phyloP scores from a whole-genome alignment of 306 rosid species.

The Styphnolobium japonicum region DNA sequence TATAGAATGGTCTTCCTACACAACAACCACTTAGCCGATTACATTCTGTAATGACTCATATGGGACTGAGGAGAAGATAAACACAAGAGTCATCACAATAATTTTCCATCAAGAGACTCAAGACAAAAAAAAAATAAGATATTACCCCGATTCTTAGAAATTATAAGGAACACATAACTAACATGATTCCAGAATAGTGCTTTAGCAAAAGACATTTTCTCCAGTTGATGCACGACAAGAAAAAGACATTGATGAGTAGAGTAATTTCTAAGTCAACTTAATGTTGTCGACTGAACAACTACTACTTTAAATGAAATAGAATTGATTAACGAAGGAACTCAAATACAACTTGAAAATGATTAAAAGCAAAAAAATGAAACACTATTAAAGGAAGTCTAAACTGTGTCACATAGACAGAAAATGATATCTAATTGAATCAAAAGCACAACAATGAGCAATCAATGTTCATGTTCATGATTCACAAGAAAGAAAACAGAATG shows the following conservation, averaged over 20 bases:
- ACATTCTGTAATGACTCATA: too few species aligned
- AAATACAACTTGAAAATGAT: not conserved
- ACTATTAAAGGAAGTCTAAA: not conserved
- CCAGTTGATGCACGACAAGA: not conserved
- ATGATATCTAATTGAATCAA: not conserved
- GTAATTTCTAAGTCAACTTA: not conserved
- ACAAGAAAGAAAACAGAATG: not conserved
- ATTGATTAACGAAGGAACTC: not conserved
- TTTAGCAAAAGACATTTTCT: not conserved
- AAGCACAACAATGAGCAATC: not conserved
- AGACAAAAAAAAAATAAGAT: not conserved
- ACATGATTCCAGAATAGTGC: not conserved
- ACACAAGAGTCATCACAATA: not conserved
- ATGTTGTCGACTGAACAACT: not conserved
- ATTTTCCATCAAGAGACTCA: not conserved
- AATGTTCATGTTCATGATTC: not conserved
- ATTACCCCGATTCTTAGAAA: not conserved
- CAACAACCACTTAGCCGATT: too few species aligned
- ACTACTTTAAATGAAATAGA: not conserved
- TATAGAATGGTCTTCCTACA: too few species aligned
- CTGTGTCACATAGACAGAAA: not conserved
- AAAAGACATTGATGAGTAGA: not conserved
- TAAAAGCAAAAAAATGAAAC: not conserved
- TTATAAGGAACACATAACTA: not conserved
- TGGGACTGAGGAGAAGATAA: not conserved